Evolutionary conservation across 441 rosid species (phyloP).

Genomic region (Flueggea neowawraea): DNA sequence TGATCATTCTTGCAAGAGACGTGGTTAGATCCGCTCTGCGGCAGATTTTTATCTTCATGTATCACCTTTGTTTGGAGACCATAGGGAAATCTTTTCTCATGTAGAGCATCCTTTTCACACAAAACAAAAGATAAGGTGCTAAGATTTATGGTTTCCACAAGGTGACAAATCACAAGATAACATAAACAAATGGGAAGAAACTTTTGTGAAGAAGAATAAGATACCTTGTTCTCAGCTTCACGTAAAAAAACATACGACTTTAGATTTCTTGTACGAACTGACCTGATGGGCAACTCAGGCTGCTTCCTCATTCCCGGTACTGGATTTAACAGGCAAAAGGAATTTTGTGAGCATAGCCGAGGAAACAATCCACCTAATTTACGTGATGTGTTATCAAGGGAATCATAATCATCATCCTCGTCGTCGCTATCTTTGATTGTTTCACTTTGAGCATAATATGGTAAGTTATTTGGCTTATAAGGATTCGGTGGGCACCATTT

Average conservation of each 20-base stretch:
- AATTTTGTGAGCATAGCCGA: conserved; percentile 46
- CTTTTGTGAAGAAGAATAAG: not conserved
- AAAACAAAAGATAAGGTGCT: conserved; percentile 4
- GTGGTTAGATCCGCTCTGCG: conserved; percentile 14
- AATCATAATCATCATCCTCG: conserved; percentile 31
- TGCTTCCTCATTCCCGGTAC: conserved; percentile 54
- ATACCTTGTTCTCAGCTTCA: conserved; percentile 45
- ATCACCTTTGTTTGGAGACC: conserved; percentile 9
- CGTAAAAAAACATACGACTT: conserved; percentile 24
- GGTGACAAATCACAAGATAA: not conserved
- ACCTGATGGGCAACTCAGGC: conserved; percentile 24
- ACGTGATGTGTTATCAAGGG: conserved; percentile 24
- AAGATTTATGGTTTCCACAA: not conserved
- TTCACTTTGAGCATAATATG: conserved; percentile 21
- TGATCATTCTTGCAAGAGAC: too few relatives aligned
- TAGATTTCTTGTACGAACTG: conserved; percentile 36
- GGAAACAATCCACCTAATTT: conserved; percentile 61
- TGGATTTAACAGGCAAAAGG: conserved; percentile 57
- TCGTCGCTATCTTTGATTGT: conserved; percentile 38
- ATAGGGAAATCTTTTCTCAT: conserved; percentile 13
- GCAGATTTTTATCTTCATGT: conserved; percentile 25
- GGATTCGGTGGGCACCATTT: conserved; percentile 17
- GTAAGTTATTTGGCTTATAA: conserved; percentile 21
- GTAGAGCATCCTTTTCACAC: conserved; percentile 20
- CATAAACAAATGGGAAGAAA: not conserved